Conservation (phyloP, 139 green algal species). For the Chlamydomonas asymmetrica region DNA sequence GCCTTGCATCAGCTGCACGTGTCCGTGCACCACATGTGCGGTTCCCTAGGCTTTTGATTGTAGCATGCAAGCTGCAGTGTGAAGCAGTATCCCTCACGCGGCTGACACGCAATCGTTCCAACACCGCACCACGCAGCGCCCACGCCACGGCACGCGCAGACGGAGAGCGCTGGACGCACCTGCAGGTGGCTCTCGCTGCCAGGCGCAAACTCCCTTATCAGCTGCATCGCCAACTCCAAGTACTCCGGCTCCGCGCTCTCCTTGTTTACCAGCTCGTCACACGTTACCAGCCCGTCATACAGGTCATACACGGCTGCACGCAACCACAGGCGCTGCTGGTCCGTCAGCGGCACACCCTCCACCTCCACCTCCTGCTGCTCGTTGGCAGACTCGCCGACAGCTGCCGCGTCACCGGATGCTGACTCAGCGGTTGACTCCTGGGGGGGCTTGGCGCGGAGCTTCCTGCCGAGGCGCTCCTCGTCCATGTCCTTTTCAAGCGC, state of each 20-base stretch:
- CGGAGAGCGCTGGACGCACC: too few relatives aligned
- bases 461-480: conserved; percentile 19
- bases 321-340: conserved; percentile 37
- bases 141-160: too few relatives aligned
- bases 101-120: too few relatives aligned
- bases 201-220: conserved; percentile 28
- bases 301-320: conserved; percentile 39
- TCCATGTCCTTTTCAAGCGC: conserved; percentile 41
- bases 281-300: conserved; percentile 42
- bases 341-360: conserved; percentile 23
- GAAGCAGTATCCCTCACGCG: too few relatives aligned
- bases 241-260: conserved; percentile 1
- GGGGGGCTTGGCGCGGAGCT: too few relatives aligned
- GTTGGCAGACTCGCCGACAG: neutral
- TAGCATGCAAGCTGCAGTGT: too few relatives aligned
- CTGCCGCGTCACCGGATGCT: neutral
- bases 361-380: neutral
- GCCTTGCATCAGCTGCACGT: too few relatives aligned
- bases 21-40: too few relatives aligned
- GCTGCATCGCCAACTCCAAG: conserved; percentile 33
- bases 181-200: conserved; percentile 35
- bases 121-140: too few relatives aligned
- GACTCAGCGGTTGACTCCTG: too few relatives aligned
- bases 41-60: too few relatives aligned
- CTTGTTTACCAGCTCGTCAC: conserved; percentile 43